These are phyloP conservation scores for Skeletonema costatum DNA, from an alignment of 108 stramenopile genomes.

Conservation along the genomic window DNA sequence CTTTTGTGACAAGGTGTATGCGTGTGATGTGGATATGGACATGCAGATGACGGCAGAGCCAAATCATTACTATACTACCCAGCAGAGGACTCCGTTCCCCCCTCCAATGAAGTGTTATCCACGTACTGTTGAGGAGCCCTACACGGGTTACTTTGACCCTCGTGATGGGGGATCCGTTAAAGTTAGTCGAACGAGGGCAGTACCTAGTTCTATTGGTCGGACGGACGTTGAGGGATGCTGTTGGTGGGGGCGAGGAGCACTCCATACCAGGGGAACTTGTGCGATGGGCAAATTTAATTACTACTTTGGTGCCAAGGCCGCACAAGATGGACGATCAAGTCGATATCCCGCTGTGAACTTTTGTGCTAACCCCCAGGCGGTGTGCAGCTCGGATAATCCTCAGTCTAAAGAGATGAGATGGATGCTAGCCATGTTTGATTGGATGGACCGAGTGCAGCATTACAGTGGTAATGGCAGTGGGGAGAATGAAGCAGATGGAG, in stretches of 20 bases:
- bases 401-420: slow-evolving; percentile 13
- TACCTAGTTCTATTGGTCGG: slow-evolving; percentile 12
- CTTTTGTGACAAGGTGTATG: background rate
- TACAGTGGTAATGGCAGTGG: slow-evolving; percentile 1
- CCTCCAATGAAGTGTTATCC: background rate
- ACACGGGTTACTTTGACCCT: slow-evolving; percentile 13
- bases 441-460: slow-evolving; percentile 16
- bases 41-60: slow-evolving; percentile 1
- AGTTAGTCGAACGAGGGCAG: background rate
- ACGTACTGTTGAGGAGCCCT: slow-evolving; percentile 1
- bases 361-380: slow-evolving; percentile 32
- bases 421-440: slow-evolving; percentile 33
- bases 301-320: slow-evolving; percentile 31
- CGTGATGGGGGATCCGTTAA: background rate
- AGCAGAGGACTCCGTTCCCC: background rate
- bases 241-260: slow-evolving; percentile 43
- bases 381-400: background rate
- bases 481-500: background rate
- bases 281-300: slow-evolving; percentile 39
- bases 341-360: slow-evolving; percentile 41
- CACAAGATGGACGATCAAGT: slow-evolving; percentile 25
- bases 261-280: slow-evolving; percentile 25
- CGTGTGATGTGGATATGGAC: background rate
- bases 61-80: background rate
- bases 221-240: slow-evolving; percentile 45